Conservation (phyloP, 2,329 filamentous ascomycete species). For the Drechslerella stenobrocha region DNA sequence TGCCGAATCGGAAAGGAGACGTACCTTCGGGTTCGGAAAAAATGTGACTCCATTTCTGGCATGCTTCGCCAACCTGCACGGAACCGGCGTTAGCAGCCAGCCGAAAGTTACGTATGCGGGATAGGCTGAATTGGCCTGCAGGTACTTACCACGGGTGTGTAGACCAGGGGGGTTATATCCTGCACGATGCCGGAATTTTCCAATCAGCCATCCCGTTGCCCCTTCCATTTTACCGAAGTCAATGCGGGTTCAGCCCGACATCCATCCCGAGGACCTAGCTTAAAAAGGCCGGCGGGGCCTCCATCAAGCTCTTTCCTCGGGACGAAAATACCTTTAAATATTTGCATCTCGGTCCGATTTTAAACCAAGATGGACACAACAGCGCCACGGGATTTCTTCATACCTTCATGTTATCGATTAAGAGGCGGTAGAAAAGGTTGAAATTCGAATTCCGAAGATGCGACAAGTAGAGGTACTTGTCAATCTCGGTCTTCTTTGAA, state of each 20-base stretch:
- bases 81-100: conserved; percentile 28
- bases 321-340: conserved; percentile 11
- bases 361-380: not conserved
- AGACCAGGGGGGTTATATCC: conserved; percentile 80
- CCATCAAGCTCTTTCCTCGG: conserved; percentile 20
- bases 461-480: conserved; percentile 83
- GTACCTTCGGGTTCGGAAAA: conserved; percentile 87
- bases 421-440: conserved; percentile 79
- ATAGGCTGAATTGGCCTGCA: conserved; percentile 48
- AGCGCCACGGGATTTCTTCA: conserved; percentile 20
- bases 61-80: conserved; percentile 76
- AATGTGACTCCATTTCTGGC: conserved; percentile 91
- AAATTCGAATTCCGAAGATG: conserved; percentile 73
- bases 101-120: conserved; percentile 17
- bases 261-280: conserved; percentile 43
- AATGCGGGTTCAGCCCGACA: conserved; percentile 48
- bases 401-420: conserved; percentile 72
- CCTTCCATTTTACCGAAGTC: conserved; percentile 42
- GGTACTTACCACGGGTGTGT: conserved; percentile 70
- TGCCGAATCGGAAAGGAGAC: conserved; percentile 22
- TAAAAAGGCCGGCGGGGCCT: conserved; percentile 33
- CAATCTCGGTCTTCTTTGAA: conserved; percentile 69
- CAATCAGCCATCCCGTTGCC: conserved; percentile 48
- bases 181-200: conserved; percentile 55
- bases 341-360: conserved; percentile 17